Percentiles rank a stretch among this genome's conserved stretches.
These are phyloP conservation scores for Triadica sebifera DNA, from an alignment of 345 rosid genomes.

Conservation along the genomic window DNA sequence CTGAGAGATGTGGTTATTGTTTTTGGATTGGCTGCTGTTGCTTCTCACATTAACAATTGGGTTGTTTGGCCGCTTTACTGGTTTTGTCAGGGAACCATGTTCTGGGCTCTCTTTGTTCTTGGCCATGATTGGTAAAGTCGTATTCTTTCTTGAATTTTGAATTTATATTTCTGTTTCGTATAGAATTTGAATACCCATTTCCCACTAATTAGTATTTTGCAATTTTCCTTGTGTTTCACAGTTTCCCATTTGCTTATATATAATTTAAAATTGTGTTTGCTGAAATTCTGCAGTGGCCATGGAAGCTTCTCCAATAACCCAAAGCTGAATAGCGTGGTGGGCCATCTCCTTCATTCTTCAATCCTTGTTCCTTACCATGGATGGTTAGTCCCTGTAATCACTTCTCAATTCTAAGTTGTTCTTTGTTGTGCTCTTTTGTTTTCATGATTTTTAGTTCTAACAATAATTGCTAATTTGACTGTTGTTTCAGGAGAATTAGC, in stretches of 20 bases:
- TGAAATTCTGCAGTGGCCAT: slow-evolving; percentile 61
- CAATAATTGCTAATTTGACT: background rate
- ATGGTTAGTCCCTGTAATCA: slow-evolving; percentile 52
- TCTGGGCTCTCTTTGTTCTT: slow-evolving; percentile 96
- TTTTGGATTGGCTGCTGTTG: slow-evolving; percentile 69
- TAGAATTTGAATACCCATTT: background rate
- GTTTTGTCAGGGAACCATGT: slow-evolving; percentile 93
- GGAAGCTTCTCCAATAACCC: slow-evolving; percentile 82
- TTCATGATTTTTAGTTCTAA: background rate
- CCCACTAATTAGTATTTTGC: background rate
- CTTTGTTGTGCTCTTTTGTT: background rate
- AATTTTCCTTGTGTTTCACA: background rate
- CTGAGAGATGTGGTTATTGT: slow-evolving; percentile 69
- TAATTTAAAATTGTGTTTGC: slow-evolving; percentile 8
- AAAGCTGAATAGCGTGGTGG: slow-evolving; percentile 67
- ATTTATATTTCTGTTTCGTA: background rate
- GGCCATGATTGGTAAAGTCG: slow-evolving; percentile 81
- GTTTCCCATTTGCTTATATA: too few species aligned
- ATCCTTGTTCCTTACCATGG: slow-evolving; percentile 94
- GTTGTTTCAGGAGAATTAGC: slow-evolving; percentile 72
- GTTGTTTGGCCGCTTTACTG: slow-evolving; percentile 89
- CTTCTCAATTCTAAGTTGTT: background rate
- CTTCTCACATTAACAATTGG: slow-evolving; percentile 66
- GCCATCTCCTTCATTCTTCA: slow-evolving; percentile 87
- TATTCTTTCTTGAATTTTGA: background rate